phyloP scores from a whole-genome alignment of 805 yeast species.

The Kodamaea restingae region DNA sequence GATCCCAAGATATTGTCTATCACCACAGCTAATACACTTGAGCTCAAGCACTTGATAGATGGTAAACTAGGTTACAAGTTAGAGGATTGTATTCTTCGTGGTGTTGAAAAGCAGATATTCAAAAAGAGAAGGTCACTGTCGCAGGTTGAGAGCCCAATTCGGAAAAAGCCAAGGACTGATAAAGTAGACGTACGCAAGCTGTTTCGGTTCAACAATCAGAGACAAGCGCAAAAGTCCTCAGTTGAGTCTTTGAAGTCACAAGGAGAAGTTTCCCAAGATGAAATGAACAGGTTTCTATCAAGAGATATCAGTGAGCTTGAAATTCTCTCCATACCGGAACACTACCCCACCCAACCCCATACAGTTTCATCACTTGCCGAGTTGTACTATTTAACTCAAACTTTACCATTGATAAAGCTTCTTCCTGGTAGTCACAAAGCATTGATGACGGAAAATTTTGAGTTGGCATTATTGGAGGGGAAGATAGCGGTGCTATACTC shows the following conservation, averaged over 20 bases:
- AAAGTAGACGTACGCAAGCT: not conserved
- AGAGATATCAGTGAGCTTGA: slow-evolving; percentile 30
- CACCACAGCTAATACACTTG: slow-evolving; percentile 1
- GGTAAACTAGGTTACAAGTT: slow-evolving; percentile 2
- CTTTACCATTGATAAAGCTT: slow-evolving; percentile 76
- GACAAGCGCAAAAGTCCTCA: slow-evolving; percentile 5
- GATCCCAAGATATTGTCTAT: slow-evolving; percentile 1
- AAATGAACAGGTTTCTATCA: slow-evolving; percentile 19
- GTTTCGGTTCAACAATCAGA: slow-evolving; percentile 2
- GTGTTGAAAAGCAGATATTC: slow-evolving; percentile 7
- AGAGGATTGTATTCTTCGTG: slow-evolving; percentile 3
- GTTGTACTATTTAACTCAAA: slow-evolving; percentile 79
- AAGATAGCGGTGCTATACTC: slow-evolving; percentile 85
- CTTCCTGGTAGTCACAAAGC: slow-evolving; percentile 85
- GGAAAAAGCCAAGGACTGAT: not conserved
- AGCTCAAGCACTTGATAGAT: slow-evolving; percentile 6
- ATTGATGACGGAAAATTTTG: slow-evolving; percentile 78
- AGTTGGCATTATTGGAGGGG: slow-evolving; percentile 82
- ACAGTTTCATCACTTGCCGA: slow-evolving; percentile 68
- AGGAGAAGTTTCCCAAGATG: slow-evolving; percentile 19
- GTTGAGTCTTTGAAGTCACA: slow-evolving; percentile 18
- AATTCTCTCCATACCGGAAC: slow-evolving; percentile 38
- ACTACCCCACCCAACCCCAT: slow-evolving; percentile 38
- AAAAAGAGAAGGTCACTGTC: slow-evolving; percentile 4
- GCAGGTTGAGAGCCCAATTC: not conserved